These are phyloP conservation scores for Tulasnella sp. DNA, from an alignment of 768 basidiomycete genomes.

Conservation along the genomic window DNA sequence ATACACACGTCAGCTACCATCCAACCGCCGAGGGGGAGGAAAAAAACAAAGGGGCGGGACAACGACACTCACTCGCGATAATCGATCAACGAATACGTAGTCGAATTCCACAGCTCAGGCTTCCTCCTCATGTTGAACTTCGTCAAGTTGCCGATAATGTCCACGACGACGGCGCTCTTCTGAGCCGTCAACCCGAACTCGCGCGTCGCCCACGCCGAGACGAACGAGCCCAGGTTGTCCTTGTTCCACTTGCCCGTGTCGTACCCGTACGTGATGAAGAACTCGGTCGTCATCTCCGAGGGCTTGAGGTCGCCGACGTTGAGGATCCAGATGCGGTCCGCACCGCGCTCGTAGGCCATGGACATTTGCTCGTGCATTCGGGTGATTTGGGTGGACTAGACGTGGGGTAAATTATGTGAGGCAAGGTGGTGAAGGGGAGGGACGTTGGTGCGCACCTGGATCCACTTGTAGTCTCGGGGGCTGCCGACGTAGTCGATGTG, in stretches of 20 bases:
- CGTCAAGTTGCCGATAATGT: constrained; percentile 46
- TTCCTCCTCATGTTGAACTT: constrained; percentile 49
- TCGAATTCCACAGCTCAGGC: constrained; percentile 51
- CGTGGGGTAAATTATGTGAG: not conserved
- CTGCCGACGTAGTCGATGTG: constrained; percentile 50
- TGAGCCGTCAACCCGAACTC: constrained; percentile 42
- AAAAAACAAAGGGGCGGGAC: not conserved
- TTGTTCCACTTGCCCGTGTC: constrained; percentile 44
- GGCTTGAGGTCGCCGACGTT: constrained; percentile 72
- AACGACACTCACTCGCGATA: constrained; percentile 49
- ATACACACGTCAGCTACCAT: not conserved
- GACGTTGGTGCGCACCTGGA: constrained; percentile 32
- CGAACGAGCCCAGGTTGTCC: constrained; percentile 42
- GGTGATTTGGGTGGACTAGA: constrained; percentile 17
- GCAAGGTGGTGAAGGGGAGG: not conserved
- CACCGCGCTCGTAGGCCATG: constrained; percentile 46
- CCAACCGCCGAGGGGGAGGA: no score
- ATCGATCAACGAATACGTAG: constrained; percentile 50
- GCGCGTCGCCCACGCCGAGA: constrained; percentile 47
- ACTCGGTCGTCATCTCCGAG: constrained; percentile 58
- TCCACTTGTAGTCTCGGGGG: constrained; percentile 61
- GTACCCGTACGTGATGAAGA: constrained; percentile 54
- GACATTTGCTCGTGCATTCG: constrained; percentile 55
- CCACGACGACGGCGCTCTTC: constrained; percentile 34
- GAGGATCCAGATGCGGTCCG: constrained; percentile 52